phyloP scores from a whole-genome alignment of 257 asterid species.

The Fraxinus excelsior region DNA sequence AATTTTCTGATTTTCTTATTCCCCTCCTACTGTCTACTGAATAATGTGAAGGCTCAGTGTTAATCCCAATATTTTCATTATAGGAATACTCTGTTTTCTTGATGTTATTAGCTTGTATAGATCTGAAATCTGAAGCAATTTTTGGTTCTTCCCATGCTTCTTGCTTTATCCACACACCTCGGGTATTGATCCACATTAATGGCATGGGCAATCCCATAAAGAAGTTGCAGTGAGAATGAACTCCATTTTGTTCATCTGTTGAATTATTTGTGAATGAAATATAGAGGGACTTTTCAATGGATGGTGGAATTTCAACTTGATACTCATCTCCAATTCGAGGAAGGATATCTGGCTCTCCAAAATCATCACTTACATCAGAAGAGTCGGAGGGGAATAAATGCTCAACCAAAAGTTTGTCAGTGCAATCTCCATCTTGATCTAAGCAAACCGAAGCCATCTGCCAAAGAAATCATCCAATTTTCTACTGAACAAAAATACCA shows the following conservation, averaged over 20 bases:
- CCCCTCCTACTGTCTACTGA: constrained; percentile 9
- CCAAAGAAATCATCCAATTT: constrained; percentile 13
- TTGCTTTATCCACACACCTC: constrained; percentile 27
- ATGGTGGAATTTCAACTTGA: constrained; percentile 62
- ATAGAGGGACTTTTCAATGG: constrained; percentile 20
- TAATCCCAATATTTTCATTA: constrained; percentile 16
- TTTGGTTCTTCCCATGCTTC: constrained; percentile 26
- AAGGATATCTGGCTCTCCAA: constrained; percentile 33
- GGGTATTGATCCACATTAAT: constrained; percentile 32
- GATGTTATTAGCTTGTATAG: constrained; percentile 8
- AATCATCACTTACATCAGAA: constrained; percentile 21
- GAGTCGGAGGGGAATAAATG: constrained; percentile 30
- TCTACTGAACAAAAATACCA: neutral
- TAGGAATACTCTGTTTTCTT: constrained; percentile 19
- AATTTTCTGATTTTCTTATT: constrained; percentile 23
- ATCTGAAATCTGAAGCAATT: constrained; percentile 16
- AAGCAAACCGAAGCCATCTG: constrained; percentile 40
- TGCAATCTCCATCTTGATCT: constrained; percentile 31
- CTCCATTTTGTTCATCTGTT: constrained; percentile 14
- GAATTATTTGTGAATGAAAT: constrained; percentile 15
- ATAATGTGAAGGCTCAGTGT: constrained; percentile 18
- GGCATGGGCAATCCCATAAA: constrained; percentile 48
- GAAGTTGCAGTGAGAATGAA: constrained; percentile 17
- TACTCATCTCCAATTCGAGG: constrained; percentile 61
- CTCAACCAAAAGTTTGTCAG: constrained; percentile 34